Conservation (phyloP, 1,139 yeast species). For the Suhomyces taliae region DNA sequence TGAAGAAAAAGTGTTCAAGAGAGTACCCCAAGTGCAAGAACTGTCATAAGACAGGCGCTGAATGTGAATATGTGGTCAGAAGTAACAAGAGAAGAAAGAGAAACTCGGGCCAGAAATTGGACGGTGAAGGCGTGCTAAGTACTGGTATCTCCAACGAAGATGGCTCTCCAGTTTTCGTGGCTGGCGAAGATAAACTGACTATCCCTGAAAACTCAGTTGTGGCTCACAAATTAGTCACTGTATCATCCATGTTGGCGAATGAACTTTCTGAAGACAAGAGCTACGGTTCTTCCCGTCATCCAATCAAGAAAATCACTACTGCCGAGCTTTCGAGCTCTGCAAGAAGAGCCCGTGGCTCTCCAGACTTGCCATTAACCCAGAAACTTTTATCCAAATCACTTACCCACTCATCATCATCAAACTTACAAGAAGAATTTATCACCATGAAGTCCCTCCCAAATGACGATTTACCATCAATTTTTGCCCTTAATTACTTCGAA, state of each 20-base stretch:
- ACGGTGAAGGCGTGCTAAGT: slow-evolving; percentile 7
- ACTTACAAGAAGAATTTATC: slow-evolving; percentile 37
- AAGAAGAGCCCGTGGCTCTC: slow-evolving; percentile 8
- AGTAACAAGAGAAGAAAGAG: slow-evolving; percentile 27
- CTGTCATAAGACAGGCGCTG: slow-evolving; percentile 36
- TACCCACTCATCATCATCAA: slow-evolving; percentile 10
- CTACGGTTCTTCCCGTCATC: slow-evolving; percentile 3
- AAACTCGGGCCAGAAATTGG: slow-evolving; percentile 1
- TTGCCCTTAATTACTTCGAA: slow-evolving; percentile 37
- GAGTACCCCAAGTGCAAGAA: slow-evolving; percentile 39
- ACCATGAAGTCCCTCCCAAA: slow-evolving; percentile 34
- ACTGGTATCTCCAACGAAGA: slow-evolving; percentile 3
- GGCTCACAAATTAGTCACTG: slow-evolving; percentile 14
- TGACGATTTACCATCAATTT: slow-evolving; percentile 29
- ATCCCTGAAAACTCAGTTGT: slow-evolving; percentile 2
- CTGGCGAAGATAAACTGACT: background rate
- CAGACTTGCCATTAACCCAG: slow-evolving; percentile 9
- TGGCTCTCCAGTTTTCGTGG: slow-evolving; percentile 6
- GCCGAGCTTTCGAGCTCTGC: slow-evolving; percentile 11
- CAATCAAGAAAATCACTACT: slow-evolving; percentile 8
- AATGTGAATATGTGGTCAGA: slow-evolving; percentile 40
- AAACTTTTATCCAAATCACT: slow-evolving; percentile 9
- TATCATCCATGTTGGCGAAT: slow-evolving; percentile 14
- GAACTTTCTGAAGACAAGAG: slow-evolving; percentile 5
- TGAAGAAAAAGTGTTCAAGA: slow-evolving; percentile 45